A percentile compares a stretch with the other conserved stretches of the same genome.
These are phyloP conservation scores for Mycena rosella DNA, from an alignment of 768 basidiomycete genomes.

Conservation along the genomic window DNA sequence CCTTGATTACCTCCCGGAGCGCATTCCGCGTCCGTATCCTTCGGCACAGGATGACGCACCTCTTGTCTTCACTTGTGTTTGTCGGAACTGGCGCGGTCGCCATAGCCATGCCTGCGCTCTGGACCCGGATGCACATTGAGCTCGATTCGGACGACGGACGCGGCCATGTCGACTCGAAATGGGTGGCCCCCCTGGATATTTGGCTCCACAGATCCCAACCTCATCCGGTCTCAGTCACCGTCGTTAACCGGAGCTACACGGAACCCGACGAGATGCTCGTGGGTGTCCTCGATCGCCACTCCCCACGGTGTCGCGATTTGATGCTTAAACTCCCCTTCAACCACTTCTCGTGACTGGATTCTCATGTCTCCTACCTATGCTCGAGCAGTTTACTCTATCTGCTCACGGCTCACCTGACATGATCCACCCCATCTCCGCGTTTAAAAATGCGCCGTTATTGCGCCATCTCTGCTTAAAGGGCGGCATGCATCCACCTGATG, in stretches of 20 bases:
- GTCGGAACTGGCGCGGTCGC: constrained; percentile 26
- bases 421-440: constrained; percentile 27
- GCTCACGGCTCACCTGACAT: constrained; percentile 24
- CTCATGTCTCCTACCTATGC: constrained; percentile 8
- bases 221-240: constrained; percentile 11
- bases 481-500: constrained; percentile 18
- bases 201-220: constrained; percentile 22
- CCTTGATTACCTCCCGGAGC: constrained; percentile 15
- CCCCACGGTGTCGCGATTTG: constrained; percentile 14
- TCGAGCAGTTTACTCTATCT: constrained; percentile 20
- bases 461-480: constrained; percentile 18
- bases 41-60: constrained; percentile 20
- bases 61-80: constrained; percentile 21
- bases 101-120: constrained; percentile 14
- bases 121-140: constrained; percentile 16
- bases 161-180: constrained; percentile 18
- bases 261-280: constrained; percentile 8
- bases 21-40: neutral
- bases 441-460: constrained; percentile 15
- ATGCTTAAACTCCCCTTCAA: constrained; percentile 21
- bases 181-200: constrained; percentile 19
- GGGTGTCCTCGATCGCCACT: constrained; percentile 4
- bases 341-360: constrained; percentile 13
- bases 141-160: constrained; percentile 22
- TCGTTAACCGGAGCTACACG: constrained; percentile 24